Percentiles rank a stretch among this genome's conserved stretches.
Conservation (phyloP, 768 basidiomycete species). For the Hygrophorus pudorinus region DNA sequence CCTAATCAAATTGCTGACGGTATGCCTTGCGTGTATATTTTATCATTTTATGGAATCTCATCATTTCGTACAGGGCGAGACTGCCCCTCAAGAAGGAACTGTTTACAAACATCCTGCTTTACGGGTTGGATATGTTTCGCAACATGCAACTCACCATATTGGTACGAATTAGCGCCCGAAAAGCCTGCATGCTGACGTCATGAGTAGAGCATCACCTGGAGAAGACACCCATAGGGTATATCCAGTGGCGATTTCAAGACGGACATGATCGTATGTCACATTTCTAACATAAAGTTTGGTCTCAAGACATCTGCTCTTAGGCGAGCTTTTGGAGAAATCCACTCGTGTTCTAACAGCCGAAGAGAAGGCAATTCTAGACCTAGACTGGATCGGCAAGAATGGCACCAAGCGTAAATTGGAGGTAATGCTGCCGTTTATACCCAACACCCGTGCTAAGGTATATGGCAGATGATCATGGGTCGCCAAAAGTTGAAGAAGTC, state of each 20-base stretch:
- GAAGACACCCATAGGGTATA: conserved; percentile 94
- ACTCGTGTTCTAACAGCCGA: conserved; percentile 86
- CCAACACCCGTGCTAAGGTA: background rate
- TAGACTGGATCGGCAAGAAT: conserved; percentile 85
- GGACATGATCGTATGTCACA: conserved; percentile 79
- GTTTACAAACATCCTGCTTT: conserved; percentile 93
- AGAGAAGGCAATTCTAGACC: conserved; percentile 69
- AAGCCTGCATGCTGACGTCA: conserved; percentile 3
- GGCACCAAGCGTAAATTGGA: conserved; percentile 88
- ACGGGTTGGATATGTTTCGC: conserved; percentile 93
- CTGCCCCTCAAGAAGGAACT: conserved; percentile 79
- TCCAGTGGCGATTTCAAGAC: conserved; percentile 99
- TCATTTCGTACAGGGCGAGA: conserved; percentile 59
- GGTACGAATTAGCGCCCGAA: conserved; percentile 26
- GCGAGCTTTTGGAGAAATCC: conserved; percentile 84
- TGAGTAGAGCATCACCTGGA: conserved; percentile 78
- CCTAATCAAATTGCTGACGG: conserved; percentile 87
- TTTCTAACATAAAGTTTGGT: conserved; percentile 3
- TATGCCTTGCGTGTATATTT: conserved; percentile 22
- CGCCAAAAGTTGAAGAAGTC: conserved; percentile 96
- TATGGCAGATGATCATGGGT: conserved; percentile 68
- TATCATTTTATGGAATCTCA: conserved; percentile 6
- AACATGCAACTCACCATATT: conserved; percentile 96
- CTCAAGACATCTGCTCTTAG: conserved; percentile 27
- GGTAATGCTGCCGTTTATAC: conserved; percentile 25